These are phyloP conservation scores for Botryobasidium botryosum DNA, from an alignment of 768 basidiomycete species.

Conservation along the genomic window DNA sequence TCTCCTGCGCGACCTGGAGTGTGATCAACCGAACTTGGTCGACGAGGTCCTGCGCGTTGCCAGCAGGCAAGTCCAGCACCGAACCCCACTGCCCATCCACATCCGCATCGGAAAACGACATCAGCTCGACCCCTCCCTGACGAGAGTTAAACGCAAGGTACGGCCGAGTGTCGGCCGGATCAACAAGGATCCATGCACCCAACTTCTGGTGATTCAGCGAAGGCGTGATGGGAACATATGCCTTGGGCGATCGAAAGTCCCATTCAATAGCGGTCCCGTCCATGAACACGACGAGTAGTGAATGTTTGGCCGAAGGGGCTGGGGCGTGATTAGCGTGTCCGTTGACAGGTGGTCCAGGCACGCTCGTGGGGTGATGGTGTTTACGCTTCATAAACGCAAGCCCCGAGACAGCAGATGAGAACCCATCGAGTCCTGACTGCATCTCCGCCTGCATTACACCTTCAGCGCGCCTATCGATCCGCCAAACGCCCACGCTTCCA, in stretches of 20 bases:
- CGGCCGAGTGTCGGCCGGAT: no score
- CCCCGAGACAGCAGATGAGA: no score
- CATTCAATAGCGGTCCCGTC: no score
- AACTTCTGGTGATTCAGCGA: no score
- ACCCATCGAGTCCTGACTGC: background rate
- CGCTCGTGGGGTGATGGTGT: background rate
- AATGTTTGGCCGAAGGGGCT: slow-evolving; percentile 23
- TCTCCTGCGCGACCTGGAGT: slow-evolving; percentile 33
- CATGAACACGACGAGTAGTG: slow-evolving; percentile 35
- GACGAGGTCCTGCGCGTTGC: slow-evolving; percentile 38
- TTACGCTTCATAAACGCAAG: background rate
- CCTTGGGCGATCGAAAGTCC: no score
- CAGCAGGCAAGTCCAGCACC: slow-evolving; percentile 40
- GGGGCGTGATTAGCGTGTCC: slow-evolving; percentile 2
- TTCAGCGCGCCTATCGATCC: slow-evolving; percentile 18
- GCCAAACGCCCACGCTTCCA: slow-evolving; percentile 50
- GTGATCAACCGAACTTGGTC: slow-evolving; percentile 36
- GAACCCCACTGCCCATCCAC: no score
- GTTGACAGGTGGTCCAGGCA: slow-evolving; percentile 1
- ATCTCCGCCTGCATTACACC: background rate
- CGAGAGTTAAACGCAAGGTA: no score
- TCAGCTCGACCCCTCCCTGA: no score
- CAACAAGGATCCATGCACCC: no score
- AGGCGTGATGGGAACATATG: no score
- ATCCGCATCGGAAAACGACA: no score